Base-by-base conservation (phyloP, 106 monocot genomes). In the Dendrobium officinale region DNA sequence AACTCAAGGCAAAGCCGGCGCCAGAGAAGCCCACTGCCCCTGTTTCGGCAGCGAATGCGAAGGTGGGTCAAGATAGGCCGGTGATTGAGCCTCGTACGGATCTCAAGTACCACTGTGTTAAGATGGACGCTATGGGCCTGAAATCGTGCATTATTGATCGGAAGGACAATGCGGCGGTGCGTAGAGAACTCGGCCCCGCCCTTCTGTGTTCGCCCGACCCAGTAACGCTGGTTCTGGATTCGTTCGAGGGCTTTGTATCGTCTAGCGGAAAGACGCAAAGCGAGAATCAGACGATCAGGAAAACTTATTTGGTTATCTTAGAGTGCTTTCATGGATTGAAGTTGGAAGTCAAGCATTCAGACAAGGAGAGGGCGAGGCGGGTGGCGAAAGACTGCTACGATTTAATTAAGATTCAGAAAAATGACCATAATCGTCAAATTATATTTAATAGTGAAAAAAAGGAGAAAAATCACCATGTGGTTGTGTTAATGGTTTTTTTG, bases 81-180 rank as follows among this genome's bases (percentile, higher is more conserved):
- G 42, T 4, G 16, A 42, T 76, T 49, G 49, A 26, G 26, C 86
- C 88, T 1, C 82, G 85, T 43, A 72, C 72, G 0, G 81, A 87
- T 72, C 80, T 92, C 45, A 76, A 24, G 47, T 78, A 70, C 31
- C 48, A 88, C 43, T 92, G 92, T 56, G 27, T 51, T 68, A 75
- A 61, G 29, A 89, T 89, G 87, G 84, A 92, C n/a, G 89, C 83
- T 0, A 80, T 27, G 43, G 89, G 80, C 6, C 67, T 92, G 33
- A 17, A 4, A 59, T 37, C 40, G 20, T 78, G 20, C 18, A 16
- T 78, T 18, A 37, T 40, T 37, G 33, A 56, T 42, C n/a, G 17
- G 24, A 29, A 58, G 15, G 7, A 8, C 19, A 51, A 9, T 59
- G 5, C 10, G 6, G 78, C 55, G 24, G 8, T 78, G 5, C 78